Evolutionary conservation across 2,329 filamentous ascomycete genomes (phyloP), one percentile per base, ranked within the genome.

Genomic region (Penicillium sclerotigenum): DNA sequence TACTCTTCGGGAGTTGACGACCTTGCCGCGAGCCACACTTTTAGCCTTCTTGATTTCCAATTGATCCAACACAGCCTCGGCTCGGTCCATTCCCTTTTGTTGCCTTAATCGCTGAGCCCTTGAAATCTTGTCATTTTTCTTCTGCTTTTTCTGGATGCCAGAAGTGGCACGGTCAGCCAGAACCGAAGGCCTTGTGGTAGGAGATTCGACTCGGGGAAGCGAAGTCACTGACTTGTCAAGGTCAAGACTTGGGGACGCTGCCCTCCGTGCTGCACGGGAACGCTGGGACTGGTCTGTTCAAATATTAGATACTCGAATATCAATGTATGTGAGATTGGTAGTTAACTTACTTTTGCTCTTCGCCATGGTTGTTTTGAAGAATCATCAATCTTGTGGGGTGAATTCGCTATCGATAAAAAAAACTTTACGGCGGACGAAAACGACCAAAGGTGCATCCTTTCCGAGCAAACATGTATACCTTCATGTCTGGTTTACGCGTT

Each of bases 181-280:
- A 40, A 81, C 69, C 51, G 81, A 75, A 38, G 77, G 72, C 34
- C 74, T 73, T 60, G 71, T 61, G 34, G 63, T 63, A 43, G 75
- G 66, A 48, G 75, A 66, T 52, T 73, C 74, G 16, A 68, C 72
- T 57, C 78, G 71, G 42, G 77, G 75, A 63, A 71, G 65, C 41
- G 74, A 68, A 54, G 67, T 76, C 48, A 82, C 65, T 41, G 79
- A 79, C 65, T 80, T 81, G 69, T 82, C 79, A 46, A 80, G 66
- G 59, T 81, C 70, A 59, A 81, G 71, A 51, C 80, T 80, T 20
- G 83, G 83, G 6, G 81, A 83, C 51, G 74, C 77, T 59, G 78
- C 83, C 63, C 84, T 79, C 60, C 83, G 80, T 36, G 82, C 82
- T 53, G 83, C 83, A 54, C 84, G 82, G 47, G 84, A 85, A 66